Evolutionary conservation across 345 rosid species (phyloP).

Genomic region (Abelmoschus esculentus): DNA sequence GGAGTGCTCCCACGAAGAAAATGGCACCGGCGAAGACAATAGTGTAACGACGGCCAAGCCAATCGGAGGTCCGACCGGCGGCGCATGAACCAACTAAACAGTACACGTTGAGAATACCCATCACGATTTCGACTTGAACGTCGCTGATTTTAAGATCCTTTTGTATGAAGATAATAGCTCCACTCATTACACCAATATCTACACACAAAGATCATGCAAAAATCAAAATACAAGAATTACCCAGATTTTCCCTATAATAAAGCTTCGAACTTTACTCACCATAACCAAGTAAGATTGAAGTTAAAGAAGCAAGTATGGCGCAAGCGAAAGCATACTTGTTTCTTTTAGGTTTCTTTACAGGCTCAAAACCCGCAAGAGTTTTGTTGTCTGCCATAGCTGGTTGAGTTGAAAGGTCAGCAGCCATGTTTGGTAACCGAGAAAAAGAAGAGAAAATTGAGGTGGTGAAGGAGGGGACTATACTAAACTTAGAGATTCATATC

Average conservation of each 20-base stretch:
- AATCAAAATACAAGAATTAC: not conserved
- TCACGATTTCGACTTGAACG: slow-evolving; percentile 43
- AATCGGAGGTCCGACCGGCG: slow-evolving; percentile 81
- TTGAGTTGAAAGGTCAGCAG: slow-evolving; percentile 1
- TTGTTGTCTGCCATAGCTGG: slow-evolving; percentile 7
- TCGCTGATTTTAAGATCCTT: slow-evolving; percentile 37
- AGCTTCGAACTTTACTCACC: slow-evolving; percentile 23
- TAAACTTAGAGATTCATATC: slow-evolving; percentile 7
- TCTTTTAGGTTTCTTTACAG: slow-evolving; percentile 34
- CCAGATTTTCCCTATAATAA: not conserved
- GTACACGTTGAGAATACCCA: slow-evolving; percentile 56
- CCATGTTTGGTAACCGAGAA: slow-evolving; percentile 10
- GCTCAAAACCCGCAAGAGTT: slow-evolving; percentile 34
- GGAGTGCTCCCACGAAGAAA: not conserved
- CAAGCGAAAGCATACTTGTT: slow-evolving; percentile 57
- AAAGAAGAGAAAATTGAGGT: not conserved
- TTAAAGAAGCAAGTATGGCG: slow-evolving; percentile 55
- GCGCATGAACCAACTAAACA: slow-evolving; percentile 63
- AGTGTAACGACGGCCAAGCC: slow-evolving; percentile 87
- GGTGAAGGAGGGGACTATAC: too few species aligned
- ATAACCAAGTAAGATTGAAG: slow-evolving; percentile 61
- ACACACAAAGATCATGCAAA: not conserved
- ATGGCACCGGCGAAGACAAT: slow-evolving; percentile 64
- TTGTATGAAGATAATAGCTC: slow-evolving; percentile 51
- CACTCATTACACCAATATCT: slow-evolving; percentile 93